These are phyloP conservation scores for Lentinula novae-zelandiae DNA, from an alignment of 1,284 basidiomycete species.

Conservation along the genomic window DNA sequence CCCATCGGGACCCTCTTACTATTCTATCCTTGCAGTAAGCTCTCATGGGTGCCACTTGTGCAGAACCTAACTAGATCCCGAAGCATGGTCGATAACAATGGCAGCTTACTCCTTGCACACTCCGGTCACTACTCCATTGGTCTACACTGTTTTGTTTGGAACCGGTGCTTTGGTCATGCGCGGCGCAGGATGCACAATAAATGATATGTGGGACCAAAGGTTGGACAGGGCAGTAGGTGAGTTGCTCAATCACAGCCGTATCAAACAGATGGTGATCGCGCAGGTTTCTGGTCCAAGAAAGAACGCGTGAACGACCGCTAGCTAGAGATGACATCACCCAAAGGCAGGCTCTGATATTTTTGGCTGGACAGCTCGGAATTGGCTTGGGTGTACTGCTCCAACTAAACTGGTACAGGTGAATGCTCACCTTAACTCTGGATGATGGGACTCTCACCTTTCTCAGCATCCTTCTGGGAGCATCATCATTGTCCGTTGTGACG, in stretches of 20 bases:
- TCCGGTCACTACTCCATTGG: constrained; percentile 65
- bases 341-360: constrained; percentile 77
- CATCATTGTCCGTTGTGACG: constrained; percentile 83
- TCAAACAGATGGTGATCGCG: background rate
- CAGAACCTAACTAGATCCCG: background rate
- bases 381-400: constrained; percentile 91
- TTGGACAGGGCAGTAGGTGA: constrained; percentile 90
- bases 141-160: constrained; percentile 83
- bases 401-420: constrained; percentile 91
- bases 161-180: constrained; percentile 94
- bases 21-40: constrained; percentile 90
- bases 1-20: constrained; percentile 92
- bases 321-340: constrained; percentile 82
- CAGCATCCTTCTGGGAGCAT: constrained; percentile 89
- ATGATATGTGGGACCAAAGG: constrained; percentile 97
- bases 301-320: constrained; percentile 53
- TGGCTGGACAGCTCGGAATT: constrained; percentile 78
- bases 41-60: background rate
- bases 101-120: constrained; percentile 74
- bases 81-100: constrained; percentile 97
- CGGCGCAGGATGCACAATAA: constrained; percentile 97
- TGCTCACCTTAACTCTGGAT: background rate
- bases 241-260: constrained; percentile 26
- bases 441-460: background rate
- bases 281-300: constrained; percentile 25